These are phyloP conservation scores for Chlorella variabilis DNA, from an alignment of 163 green algal species.

Conservation along the genomic window DNA sequence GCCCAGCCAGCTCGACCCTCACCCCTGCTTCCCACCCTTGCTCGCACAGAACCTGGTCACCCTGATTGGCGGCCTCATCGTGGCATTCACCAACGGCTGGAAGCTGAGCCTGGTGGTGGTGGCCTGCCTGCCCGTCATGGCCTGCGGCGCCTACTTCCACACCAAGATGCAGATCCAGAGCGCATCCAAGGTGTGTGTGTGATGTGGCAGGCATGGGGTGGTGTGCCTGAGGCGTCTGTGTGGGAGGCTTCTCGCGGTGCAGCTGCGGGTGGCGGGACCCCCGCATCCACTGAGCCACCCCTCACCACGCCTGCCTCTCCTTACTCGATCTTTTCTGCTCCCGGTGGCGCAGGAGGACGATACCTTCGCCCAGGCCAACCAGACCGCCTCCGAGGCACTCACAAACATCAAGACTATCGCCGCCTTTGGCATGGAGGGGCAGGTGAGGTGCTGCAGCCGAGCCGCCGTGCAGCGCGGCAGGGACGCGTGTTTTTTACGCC, in stretches of 20 bases:
- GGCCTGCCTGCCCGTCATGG: constrained; percentile 70
- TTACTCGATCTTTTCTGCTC: background rate
- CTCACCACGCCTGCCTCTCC: no score
- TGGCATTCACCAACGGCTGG: constrained; percentile 80
- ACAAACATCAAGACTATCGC: constrained; percentile 81
- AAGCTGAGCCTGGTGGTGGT: constrained; percentile 83
- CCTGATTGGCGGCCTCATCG: constrained; percentile 64
- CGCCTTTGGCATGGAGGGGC: constrained; percentile 72
- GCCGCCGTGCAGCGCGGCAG: no score
- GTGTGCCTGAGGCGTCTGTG: no score
- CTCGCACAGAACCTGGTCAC: constrained; percentile 76
- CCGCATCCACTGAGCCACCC: no score
- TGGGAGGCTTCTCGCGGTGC: no score
- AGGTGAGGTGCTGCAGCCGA: background rate
- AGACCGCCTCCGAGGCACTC: constrained; percentile 83
- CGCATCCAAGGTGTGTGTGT: constrained; percentile 5
- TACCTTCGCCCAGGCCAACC: constrained; percentile 69
- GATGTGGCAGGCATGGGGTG: background rate
- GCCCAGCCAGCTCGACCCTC: no score
- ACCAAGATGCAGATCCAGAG: constrained; percentile 52
- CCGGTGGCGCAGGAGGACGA: constrained; percentile 30
- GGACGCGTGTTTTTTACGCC: no score
- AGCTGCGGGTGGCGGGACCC: no score
- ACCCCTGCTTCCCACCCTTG: no score
- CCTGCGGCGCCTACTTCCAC: constrained; percentile 55